phyloP scores from a whole-genome alignment of 1,284 basidiomycete genomes.

The Cryptococcus depauperatus region DNA sequence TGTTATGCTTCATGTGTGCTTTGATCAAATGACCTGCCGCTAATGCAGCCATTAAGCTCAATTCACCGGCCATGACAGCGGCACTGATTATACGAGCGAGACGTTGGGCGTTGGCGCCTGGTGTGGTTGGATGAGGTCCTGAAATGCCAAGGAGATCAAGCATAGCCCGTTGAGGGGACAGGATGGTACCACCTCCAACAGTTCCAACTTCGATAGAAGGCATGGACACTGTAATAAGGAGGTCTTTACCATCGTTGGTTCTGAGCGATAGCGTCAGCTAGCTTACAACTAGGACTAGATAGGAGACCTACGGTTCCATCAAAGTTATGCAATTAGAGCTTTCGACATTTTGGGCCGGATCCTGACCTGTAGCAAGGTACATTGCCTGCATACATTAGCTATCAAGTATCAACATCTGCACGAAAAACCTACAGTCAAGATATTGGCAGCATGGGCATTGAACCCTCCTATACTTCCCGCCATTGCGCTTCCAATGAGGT shows the following conservation, averaged over 20 bases:
- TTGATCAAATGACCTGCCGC: conserved; percentile 85
- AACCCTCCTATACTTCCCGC: conserved; percentile 94
- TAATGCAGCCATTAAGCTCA: conserved; percentile 78
- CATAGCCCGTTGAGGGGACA: conserved; percentile 78
- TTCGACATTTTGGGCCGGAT: conserved; percentile 98
- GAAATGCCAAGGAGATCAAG: conserved; percentile 85
- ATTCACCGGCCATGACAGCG: conserved; percentile 89
- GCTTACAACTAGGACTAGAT: neutral
- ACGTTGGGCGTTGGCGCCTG: conserved; percentile 76
- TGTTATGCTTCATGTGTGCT: conserved; percentile 60
- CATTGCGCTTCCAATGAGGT: conserved; percentile 95
- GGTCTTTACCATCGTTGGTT: conserved; percentile 79
- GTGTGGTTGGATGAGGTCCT: conserved; percentile 72
- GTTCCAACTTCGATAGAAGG: conserved; percentile 95
- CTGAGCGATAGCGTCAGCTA: conserved; percentile 43
- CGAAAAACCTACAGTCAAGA: conserved; percentile 58
- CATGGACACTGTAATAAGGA: conserved; percentile 88
- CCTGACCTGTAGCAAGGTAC: conserved; percentile 94
- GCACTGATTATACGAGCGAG: conserved; percentile 81
- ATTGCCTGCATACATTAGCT: conserved; percentile 52
- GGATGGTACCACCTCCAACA: conserved; percentile 88
- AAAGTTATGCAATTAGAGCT: conserved; percentile 96
- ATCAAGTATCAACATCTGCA: neutral
- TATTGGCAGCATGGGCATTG: conserved; percentile 98
- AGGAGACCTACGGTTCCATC: conserved; percentile 80